These are phyloP conservation scores for Backusella sp. DNA, from an alignment of 192 early-diverging fungal species.

Conservation along the genomic window DNA sequence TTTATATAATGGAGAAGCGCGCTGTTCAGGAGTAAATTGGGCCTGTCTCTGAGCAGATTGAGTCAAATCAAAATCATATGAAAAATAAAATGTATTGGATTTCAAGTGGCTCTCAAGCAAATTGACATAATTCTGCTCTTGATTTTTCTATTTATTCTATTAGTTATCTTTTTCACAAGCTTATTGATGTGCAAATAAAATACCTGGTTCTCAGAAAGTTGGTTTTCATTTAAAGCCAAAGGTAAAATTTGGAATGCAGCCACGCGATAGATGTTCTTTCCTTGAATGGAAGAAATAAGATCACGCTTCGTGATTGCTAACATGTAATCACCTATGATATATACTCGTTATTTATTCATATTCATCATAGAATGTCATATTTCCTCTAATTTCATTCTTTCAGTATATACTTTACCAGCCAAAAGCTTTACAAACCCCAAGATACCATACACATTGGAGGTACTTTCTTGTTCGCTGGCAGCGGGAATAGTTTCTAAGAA, in stretches of 20 bases:
- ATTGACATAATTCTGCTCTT: constrained; percentile 48
- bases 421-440: constrained; percentile 70
- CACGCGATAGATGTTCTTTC: constrained; percentile 65
- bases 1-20: constrained; percentile 47
- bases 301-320: constrained; percentile 70
- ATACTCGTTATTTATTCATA: not conserved
- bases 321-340: constrained; percentile 65
- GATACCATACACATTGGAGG: constrained; percentile 62
- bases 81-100: constrained; percentile 68
- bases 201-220: constrained; percentile 48
- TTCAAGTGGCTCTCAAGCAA: constrained; percentile 50
- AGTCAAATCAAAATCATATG: constrained; percentile 86
- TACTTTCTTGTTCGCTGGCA: constrained; percentile 51
- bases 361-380: too few species aligned
- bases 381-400: not conserved
- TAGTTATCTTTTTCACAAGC: not conserved
- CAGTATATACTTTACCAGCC: constrained; percentile 48
- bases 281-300: constrained; percentile 56
- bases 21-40: constrained; percentile 34
- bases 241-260: constrained; percentile 58
- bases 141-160: constrained; percentile 33
- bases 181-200: not conserved
- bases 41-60: constrained; percentile 76
- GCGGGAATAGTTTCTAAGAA: constrained; percentile 35
- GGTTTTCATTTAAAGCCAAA: constrained; percentile 35